Evolutionary conservation across 495 filamentous ascomycete species (phyloP).

Genomic region (Daldinia childiae): DNA sequence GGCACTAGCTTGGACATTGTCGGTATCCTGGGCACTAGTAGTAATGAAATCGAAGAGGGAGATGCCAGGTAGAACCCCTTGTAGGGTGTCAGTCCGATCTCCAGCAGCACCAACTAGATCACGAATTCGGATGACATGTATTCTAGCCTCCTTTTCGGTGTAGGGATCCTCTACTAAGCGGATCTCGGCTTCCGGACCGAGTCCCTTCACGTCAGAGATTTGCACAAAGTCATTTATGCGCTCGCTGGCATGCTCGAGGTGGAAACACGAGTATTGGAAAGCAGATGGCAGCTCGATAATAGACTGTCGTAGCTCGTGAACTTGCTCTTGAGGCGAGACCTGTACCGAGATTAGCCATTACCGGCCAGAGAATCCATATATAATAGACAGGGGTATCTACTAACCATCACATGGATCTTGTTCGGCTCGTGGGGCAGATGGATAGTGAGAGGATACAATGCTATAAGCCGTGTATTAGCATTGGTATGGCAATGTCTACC

Average conservation of each 20-base stretch:
- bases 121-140: conserved; percentile 89
- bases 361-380: conserved; percentile 20
- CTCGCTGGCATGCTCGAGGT: conserved; percentile 85
- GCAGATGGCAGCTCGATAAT: conserved; percentile 93
- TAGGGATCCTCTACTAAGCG: conserved; percentile 93
- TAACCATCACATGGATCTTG: conserved; percentile 85
- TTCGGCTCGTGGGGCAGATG: conserved; percentile 82
- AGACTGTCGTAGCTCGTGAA: conserved; percentile 97
- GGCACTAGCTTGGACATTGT: conserved; percentile 66
- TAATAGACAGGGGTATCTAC: conserved; percentile 38
- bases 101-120: conserved; percentile 93
- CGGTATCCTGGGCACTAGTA: conserved; percentile 55
- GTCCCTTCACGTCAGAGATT: conserved; percentile 86
- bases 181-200: conserved; percentile 77
- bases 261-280: conserved; percentile 98
- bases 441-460: conserved; percentile 81
- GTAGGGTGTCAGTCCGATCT: conserved; percentile 85
- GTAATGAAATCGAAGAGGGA: conserved; percentile 84
- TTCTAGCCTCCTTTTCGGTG: conserved; percentile 96
- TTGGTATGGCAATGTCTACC: neutral
- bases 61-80: conserved; percentile 85
- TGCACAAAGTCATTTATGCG: conserved; percentile 95
- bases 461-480: conserved; percentile 38
- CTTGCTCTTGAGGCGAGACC: conserved; percentile 93
- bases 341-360: conserved; percentile 52